Conservation (phyloP, 2,329 filamentous ascomycete genomes). For the Cladophialophora exuberans region DNA sequence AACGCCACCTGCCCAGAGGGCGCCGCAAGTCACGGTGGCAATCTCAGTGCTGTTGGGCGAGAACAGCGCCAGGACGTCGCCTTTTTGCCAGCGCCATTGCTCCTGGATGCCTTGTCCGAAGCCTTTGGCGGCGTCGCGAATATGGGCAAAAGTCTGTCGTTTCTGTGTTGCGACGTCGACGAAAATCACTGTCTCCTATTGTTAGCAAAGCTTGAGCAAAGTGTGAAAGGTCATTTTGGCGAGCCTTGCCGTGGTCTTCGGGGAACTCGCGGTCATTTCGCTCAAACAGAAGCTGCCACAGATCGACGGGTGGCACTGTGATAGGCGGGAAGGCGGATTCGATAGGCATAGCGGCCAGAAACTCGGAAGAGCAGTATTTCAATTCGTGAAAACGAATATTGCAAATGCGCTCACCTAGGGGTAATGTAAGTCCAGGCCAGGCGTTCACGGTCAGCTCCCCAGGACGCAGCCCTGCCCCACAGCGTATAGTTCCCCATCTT, state of each 20-base stretch:
- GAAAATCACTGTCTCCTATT: slow-evolving; percentile 20
- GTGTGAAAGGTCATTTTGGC: neutral
- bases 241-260: slow-evolving; percentile 69
- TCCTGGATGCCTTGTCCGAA: slow-evolving; percentile 79
- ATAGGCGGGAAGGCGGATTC: slow-evolving; percentile 66
- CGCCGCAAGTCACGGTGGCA: slow-evolving; percentile 76
- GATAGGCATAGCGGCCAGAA: slow-evolving; percentile 64
- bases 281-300: slow-evolving; percentile 80
- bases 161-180: slow-evolving; percentile 60
- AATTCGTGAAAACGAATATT: neutral
- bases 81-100: slow-evolving; percentile 68
- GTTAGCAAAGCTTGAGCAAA: slow-evolving; percentile 8
- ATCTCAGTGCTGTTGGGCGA: slow-evolving; percentile 80
- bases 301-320: slow-evolving; percentile 71
- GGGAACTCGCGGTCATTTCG: slow-evolving; percentile 65
- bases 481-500: too few relatives aligned
- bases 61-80: slow-evolving; percentile 80
- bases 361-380: neutral
- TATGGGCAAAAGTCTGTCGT: slow-evolving; percentile 70
- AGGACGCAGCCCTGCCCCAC: too few relatives aligned
- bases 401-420: neutral
- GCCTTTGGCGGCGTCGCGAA: slow-evolving; percentile 67
- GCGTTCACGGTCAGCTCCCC: neutral
- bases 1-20: slow-evolving; percentile 79
- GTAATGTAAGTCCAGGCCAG: neutral